Evolutionary conservation across 1,139 yeast species (phyloP), one percentile per base, ranked within the genome.

Genomic region (Saccharomyces hybrid): DNA sequence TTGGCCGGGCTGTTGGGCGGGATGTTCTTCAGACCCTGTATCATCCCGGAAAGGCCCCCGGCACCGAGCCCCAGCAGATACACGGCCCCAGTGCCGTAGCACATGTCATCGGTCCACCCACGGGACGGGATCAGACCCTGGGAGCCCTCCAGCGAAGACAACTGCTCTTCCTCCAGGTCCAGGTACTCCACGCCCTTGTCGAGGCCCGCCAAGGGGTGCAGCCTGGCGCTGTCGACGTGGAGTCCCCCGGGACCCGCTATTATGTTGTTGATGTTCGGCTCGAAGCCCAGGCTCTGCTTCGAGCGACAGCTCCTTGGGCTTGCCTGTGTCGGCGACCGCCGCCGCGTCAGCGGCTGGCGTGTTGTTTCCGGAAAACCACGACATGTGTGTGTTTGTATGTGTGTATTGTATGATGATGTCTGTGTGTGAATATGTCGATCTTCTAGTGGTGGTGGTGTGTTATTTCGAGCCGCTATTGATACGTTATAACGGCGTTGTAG

Each of bases 41-140:
- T 81, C 58, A 90, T 74, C 57, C 99, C 99, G 67, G 84, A 86
- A 14, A 84, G 75, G 58, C 99, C 99, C 72, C 99, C 99, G 53
- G 81, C 59, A 49, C 93, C 91, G 57, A 87, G 73, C 53, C 93
- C 96, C 49, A 86, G 65, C 64, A 93, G 78, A 71, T 93, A 93
- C 51, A 90, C 91, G 11, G 97, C 84, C 71, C 99, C 99, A 11
- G 99, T 88, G 64, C 99, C 99, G 73, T 95, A 93, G 79, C 97
- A 90, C 61, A 93, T 79, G 73, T 93, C 98, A 71, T 93, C 99
- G 14, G 91, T 81, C 96, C 97, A 93, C 66, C 95, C 96, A 75
- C 97, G 86, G 42, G 95, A 87, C 42, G 99, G 97, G 63, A 93
- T 81, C 57, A 93, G 73, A 57, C 97, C 96, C 69, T 88, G 88